These are phyloP conservation scores for Fusarium sp. DNA, from an alignment of 2,329 filamentous ascomycete genomes.

Conservation along the genomic window DNA sequence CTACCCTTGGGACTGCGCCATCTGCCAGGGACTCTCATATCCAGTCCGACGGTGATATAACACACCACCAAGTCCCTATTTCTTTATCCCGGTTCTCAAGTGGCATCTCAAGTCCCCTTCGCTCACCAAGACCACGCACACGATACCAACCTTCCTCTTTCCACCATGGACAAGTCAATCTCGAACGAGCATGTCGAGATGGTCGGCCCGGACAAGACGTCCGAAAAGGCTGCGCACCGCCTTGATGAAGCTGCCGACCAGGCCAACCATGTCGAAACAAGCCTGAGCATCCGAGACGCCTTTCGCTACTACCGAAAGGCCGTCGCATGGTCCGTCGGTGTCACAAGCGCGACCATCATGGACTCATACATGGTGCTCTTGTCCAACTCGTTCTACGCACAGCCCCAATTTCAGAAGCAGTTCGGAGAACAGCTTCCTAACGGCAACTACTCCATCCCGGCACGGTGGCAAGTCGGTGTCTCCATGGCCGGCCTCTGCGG, in stretches of 20 bases:
- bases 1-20: not conserved
- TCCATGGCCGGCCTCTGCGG: not conserved
- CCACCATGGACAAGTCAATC: not conserved
- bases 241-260: not conserved
- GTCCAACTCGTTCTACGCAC: conserved; percentile 7
- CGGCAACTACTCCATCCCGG: not conserved
- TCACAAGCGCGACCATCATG: conserved; percentile 16
- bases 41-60: not conserved
- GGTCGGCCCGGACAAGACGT: not conserved
- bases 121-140: not conserved
- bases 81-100: not conserved
- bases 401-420: conserved; percentile 4
- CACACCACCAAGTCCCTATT: not conserved
- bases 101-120: not conserved
- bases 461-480: not conserved
- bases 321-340: conserved; percentile 5
- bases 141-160: not conserved
- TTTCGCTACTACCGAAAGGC: conserved; percentile 8
- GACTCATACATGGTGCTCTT: conserved; percentile 13
- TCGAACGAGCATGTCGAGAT: not conserved
- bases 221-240: not conserved
- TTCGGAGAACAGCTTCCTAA: not conserved
- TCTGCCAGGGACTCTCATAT: not conserved
- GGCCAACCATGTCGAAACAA: not conserved
- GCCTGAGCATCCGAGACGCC: not conserved